A percentile compares a stretch with the other conserved stretches of the same genome.
These are phyloP conservation scores for Metschnikowia rubicola DNA, from an alignment of 805 yeast species.

Conservation along the genomic window DNA sequence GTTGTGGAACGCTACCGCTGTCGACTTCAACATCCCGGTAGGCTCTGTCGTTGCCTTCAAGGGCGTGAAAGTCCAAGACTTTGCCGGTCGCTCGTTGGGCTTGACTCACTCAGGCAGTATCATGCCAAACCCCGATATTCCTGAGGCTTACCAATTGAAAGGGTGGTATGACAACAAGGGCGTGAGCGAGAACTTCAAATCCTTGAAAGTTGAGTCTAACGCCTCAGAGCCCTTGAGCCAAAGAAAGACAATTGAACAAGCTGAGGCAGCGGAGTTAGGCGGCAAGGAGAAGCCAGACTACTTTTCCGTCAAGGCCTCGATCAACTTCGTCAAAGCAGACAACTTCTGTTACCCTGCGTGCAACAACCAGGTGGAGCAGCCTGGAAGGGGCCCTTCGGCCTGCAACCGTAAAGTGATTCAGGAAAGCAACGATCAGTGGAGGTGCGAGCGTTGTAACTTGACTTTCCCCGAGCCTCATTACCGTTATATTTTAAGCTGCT, in stretches of 20 bases:
- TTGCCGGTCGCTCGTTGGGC: constrained; percentile 80
- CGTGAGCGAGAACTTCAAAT: constrained; percentile 54
- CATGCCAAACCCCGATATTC: constrained; percentile 78
- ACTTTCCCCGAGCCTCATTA: constrained; percentile 66
- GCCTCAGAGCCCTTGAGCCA: constrained; percentile 40
- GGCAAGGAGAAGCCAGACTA: constrained; percentile 75
- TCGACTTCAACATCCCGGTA: constrained; percentile 65
- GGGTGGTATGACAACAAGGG: constrained; percentile 95
- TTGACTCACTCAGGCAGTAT: constrained; percentile 76
- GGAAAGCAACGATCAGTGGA: constrained; percentile 70
- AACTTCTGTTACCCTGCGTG: constrained; percentile 91
- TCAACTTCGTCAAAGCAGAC: constrained; percentile 68
- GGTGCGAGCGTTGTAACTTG: constrained; percentile 88
- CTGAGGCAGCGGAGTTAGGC: constrained; percentile 67
- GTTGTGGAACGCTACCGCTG: constrained; percentile 86
- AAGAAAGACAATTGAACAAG: constrained; percentile 65
- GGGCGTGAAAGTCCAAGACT: constrained; percentile 86
- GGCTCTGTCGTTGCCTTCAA: constrained; percentile 90
- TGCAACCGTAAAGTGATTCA: constrained; percentile 86
- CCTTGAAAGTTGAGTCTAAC: constrained; percentile 52
- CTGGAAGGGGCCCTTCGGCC: constrained; percentile 28
- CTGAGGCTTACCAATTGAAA: constrained; percentile 81
- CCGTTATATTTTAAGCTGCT: constrained; percentile 74
- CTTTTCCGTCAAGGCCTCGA: constrained; percentile 70
- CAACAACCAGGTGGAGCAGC: constrained; percentile 40